A percentile compares a stretch with the other conserved stretches of the same genome.
These are phyloP conservation scores for Eutrema japonicum DNA, from an alignment of 345 rosid species.

Conservation along the genomic window DNA sequence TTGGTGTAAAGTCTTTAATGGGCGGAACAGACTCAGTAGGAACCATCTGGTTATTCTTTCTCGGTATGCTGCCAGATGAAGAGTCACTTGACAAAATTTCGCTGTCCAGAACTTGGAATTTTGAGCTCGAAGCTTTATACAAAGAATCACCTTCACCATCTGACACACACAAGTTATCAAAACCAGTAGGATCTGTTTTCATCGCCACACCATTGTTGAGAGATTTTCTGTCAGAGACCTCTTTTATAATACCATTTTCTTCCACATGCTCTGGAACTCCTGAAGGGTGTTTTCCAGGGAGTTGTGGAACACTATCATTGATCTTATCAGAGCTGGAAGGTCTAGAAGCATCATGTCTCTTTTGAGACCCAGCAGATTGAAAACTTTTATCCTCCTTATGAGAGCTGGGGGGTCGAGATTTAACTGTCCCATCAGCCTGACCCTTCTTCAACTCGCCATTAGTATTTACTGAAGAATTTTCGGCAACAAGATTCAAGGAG, in stretches of 20 bases:
- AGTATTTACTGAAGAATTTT: slow-evolving; percentile 49
- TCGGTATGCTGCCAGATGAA: slow-evolving; percentile 37
- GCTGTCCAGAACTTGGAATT: slow-evolving; percentile 56
- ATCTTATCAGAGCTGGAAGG: slow-evolving; percentile 26
- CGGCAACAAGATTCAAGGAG: slow-evolving; percentile 49
- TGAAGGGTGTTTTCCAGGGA: slow-evolving; percentile 31
- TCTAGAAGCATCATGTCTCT: slow-evolving; percentile 37
- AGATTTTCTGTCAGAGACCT: slow-evolving; percentile 35
- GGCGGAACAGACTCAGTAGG: slow-evolving; percentile 46
- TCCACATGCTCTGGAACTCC: slow-evolving; percentile 36
- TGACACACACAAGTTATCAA: slow-evolving; percentile 41
- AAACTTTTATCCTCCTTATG: slow-evolving; percentile 38
- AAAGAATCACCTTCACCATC: slow-evolving; percentile 50
- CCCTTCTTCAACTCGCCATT: slow-evolving; percentile 45
- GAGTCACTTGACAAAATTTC: slow-evolving; percentile 42
- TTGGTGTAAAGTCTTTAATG: slow-evolving; percentile 57
- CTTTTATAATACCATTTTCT: slow-evolving; percentile 55
- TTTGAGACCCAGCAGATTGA: slow-evolving; percentile 21
- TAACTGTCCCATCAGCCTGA: slow-evolving; percentile 44
- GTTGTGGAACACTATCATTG: slow-evolving; percentile 38
- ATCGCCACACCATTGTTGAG: slow-evolving; percentile 54
- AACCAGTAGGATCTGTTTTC: slow-evolving; percentile 43
- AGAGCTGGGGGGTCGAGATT: slow-evolving; percentile 45
- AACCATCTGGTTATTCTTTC: slow-evolving; percentile 45
- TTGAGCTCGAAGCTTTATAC: slow-evolving; percentile 49